Conservation (phyloP, 192 early-diverging fungal genomes). For the Gigaspora rosea region DNA sequence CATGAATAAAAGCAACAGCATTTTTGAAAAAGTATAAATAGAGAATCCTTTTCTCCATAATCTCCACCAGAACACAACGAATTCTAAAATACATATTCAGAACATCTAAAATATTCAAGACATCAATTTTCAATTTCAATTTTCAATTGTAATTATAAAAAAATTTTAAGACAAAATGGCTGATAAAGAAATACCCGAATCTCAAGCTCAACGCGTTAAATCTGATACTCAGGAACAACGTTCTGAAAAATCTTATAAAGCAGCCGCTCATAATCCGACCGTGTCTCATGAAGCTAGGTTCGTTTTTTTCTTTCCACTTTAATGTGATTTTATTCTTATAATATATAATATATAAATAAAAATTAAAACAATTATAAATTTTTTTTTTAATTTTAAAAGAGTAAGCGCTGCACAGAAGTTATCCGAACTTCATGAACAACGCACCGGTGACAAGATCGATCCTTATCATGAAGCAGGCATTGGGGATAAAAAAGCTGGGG, state of each 20-base stretch:
- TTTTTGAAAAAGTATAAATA: too few relatives aligned
- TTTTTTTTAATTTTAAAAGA: not conserved
- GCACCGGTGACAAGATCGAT: constrained; percentile 9
- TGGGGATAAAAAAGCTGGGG: not conserved
- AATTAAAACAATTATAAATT: not conserved
- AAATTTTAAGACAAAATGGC: too few relatives aligned
- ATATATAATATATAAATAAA: not conserved
- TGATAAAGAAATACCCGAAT: not conserved
- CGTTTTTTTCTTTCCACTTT: not conserved
- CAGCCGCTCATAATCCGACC: not conserved
- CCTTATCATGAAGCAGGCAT: not conserved
- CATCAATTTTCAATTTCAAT: too few relatives aligned
- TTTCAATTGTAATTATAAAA: too few relatives aligned
- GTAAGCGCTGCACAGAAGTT: not conserved
- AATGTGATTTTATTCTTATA: not conserved
- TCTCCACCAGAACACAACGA: too few relatives aligned
- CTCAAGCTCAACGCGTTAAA: not conserved
- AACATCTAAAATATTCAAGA: too few relatives aligned
- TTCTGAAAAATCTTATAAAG: not conserved
- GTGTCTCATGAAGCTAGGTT: not conserved
- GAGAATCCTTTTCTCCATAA: too few relatives aligned
- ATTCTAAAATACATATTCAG: too few relatives aligned
- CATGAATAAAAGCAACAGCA: too few relatives aligned
- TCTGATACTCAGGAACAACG: not conserved
- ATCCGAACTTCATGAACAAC: constrained; percentile 12